These are phyloP conservation scores for Moesziomyces antarcticus DNA, from an alignment of 1,284 basidiomycete species.

Conservation along the genomic window DNA sequence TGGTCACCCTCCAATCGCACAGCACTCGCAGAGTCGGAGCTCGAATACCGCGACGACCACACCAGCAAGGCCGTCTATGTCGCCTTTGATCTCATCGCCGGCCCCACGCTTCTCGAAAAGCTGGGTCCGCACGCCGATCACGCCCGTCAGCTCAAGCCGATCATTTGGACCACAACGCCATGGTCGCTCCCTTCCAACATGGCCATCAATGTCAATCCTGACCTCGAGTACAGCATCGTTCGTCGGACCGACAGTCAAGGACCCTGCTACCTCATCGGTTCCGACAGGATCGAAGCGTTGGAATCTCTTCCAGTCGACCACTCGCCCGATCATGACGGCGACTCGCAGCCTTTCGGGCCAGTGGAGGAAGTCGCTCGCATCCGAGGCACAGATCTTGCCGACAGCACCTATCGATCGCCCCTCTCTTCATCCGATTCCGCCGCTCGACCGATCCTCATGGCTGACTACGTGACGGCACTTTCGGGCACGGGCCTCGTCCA, in stretches of 20 bases:
- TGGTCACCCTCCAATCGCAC: constrained; percentile 95
- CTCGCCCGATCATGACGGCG: neutral
- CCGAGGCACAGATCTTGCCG: constrained; percentile 71
- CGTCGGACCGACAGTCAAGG: constrained; percentile 63
- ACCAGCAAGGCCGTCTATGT: constrained; percentile 89
- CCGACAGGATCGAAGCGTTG: constrained; percentile 73
- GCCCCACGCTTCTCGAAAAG: constrained; percentile 16
- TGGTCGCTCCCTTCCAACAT: constrained; percentile 98
- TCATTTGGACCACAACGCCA: constrained; percentile 99
- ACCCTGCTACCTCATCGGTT: constrained; percentile 75
- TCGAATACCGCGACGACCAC: constrained; percentile 90
- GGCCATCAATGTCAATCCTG: constrained; percentile 85
- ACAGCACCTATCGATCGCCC: constrained; percentile 76
- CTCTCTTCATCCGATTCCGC: constrained; percentile 71
- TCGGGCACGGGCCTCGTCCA: constrained; percentile 98
- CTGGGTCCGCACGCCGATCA: constrained; percentile 55
- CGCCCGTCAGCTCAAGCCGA: constrained; percentile 71
- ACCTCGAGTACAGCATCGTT: constrained; percentile 79
- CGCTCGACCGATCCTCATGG: constrained; percentile 70
- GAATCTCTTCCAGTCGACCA: constrained; percentile 10
- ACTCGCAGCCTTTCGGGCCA: constrained; percentile 25
- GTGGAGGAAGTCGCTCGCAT: constrained; percentile 38
- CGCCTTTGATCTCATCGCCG: constrained; percentile 72
- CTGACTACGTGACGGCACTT: constrained; percentile 80
- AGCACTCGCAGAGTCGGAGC: constrained; percentile 93